Evolutionary conservation across 2,329 filamentous ascomycete species (phyloP).

Genomic region (Colletotrichum nymphaeae): DNA sequence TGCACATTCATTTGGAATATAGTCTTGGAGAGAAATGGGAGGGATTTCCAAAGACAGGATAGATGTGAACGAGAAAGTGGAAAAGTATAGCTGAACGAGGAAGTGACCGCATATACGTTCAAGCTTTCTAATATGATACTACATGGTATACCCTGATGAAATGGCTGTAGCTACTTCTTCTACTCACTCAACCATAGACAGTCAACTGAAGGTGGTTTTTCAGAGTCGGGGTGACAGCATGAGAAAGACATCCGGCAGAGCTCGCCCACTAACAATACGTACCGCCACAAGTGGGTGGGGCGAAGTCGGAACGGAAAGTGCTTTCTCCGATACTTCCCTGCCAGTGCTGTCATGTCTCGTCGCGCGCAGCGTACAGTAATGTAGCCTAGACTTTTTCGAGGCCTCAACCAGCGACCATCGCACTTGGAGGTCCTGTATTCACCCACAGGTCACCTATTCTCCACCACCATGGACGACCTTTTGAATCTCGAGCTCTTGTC

Average conservation of each 20-base stretch:
- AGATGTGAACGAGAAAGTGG: neutral
- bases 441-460: neutral
- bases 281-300: neutral
- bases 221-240: no score
- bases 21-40: neutral
- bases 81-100: neutral
- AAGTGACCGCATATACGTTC: no score
- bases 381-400: slow-evolving; percentile 21
- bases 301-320: neutral
- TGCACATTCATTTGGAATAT: no score
- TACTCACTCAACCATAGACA: no score
- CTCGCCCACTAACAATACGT: neutral
- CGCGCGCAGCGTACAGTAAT: neutral
- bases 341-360: slow-evolving; percentile 12
- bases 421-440: slow-evolving; percentile 2
- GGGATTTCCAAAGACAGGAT: neutral
- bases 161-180: no score
- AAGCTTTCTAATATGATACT: no score
- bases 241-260: neutral
- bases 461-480: slow-evolving; percentile 80
- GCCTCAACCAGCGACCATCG: slow-evolving; percentile 20
- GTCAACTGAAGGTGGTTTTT: no score
- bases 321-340: slow-evolving; percentile 15
- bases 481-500: slow-evolving; percentile 92
- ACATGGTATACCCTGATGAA: no score